These are phyloP conservation scores for Skeletonema grethae DNA, from an alignment of 108 stramenopile species.

Conservation along the genomic window DNA sequence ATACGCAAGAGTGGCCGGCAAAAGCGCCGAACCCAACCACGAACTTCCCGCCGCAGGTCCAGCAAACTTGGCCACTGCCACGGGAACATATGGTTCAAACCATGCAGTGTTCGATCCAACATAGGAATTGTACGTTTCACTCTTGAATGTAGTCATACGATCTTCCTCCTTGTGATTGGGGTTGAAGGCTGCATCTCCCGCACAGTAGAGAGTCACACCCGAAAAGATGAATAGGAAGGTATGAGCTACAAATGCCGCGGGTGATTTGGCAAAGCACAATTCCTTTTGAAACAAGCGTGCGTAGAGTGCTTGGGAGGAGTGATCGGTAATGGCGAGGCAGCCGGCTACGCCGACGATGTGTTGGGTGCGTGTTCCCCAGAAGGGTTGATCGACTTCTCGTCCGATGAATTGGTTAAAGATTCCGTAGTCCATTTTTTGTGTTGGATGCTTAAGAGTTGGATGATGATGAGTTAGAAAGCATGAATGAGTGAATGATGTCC, in stretches of 20 bases:
- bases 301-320: constrained; percentile 16
- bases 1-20: constrained; percentile 64
- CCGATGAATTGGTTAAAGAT: constrained; percentile 55
- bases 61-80: constrained; percentile 41
- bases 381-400: constrained; percentile 42
- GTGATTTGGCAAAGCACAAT: constrained; percentile 54
- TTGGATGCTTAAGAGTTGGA: not conserved
- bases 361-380: constrained; percentile 65
- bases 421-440: constrained; percentile 59
- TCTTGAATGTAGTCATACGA: constrained; percentile 39
- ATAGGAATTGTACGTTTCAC: constrained; percentile 41
- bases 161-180: constrained; percentile 46
- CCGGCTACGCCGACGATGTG: constrained; percentile 66
- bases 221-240: constrained; percentile 63
- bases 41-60: constrained; percentile 39
- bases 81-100: constrained; percentile 63
- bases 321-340: constrained; percentile 56
- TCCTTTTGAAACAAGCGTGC: not conserved
- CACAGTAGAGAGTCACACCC: constrained; percentile 53
- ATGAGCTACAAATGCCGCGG: constrained; percentile 63
- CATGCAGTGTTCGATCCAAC: constrained; percentile 53
- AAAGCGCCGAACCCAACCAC: constrained; percentile 48
- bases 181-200: constrained; percentile 55
- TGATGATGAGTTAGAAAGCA: not conserved
- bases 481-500: not conserved